These are phyloP conservation scores for Brassica carinata DNA, from an alignment of 345 rosid genomes.

Conservation along the genomic window DNA sequence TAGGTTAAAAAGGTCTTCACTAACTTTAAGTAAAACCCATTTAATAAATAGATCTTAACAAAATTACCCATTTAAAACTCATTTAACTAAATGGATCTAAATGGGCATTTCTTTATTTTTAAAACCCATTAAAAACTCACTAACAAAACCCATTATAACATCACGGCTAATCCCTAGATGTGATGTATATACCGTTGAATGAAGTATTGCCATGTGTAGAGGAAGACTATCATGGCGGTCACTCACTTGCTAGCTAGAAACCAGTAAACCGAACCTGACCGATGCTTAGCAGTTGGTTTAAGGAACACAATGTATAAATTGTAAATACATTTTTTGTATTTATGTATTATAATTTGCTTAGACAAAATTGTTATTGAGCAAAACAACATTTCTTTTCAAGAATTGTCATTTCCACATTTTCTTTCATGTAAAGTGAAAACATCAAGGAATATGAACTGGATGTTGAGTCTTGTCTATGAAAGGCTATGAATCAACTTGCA, in stretches of 20 bases:
- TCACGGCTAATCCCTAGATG: conserved; percentile 24
- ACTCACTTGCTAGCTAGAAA: conserved; percentile 61
- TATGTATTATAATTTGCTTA: background rate
- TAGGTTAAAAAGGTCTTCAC: fast-evolving
- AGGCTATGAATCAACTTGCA: conserved; percentile 46
- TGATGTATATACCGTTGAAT: conserved; percentile 61
- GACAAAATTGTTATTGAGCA: background rate
- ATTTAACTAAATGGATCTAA: too few relatives aligned
- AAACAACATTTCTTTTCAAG: background rate
- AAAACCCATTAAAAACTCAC: too few relatives aligned
- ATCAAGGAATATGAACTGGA: background rate
- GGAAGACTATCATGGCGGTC: conserved; percentile 55
- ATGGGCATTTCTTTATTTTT: too few relatives aligned
- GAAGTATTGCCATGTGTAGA: conserved; percentile 80
- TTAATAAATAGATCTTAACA: too few relatives aligned
- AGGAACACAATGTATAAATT: background rate
- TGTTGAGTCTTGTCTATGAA: background rate
- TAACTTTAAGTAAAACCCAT: too few relatives aligned
- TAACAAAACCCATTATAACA: too few relatives aligned
- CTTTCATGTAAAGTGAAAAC: conserved; percentile 4
- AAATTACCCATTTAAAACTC: too few relatives aligned
- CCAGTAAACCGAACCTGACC: conserved; percentile 21
- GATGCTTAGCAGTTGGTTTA: background rate
- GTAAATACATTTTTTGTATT: background rate
- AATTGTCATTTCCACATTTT: background rate